Conservation (phyloP, 768 basidiomycete genomes). For the Tricholoma saponaceum region DNA sequence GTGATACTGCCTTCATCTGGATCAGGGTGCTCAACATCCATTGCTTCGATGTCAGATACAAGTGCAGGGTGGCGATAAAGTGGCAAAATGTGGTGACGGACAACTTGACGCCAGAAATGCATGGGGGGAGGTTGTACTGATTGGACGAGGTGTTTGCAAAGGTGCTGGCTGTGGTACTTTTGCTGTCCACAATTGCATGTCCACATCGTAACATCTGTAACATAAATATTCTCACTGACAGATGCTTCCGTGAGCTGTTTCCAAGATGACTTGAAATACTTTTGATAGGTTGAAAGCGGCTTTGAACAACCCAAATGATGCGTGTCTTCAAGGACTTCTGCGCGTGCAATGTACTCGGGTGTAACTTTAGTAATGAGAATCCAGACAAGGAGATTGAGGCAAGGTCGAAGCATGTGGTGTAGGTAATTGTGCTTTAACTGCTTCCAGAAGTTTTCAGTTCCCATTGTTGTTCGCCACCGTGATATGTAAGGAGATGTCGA, state of each 20-base stretch:
- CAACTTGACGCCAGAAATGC: conserved; percentile 16
- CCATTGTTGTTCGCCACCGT: conserved; percentile 13
- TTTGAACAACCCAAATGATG: conserved; percentile 17
- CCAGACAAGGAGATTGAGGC: conserved; percentile 27
- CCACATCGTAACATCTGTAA: too few species aligned
- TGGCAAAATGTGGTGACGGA: conserved; percentile 15
- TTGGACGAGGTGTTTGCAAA: conserved; percentile 32
- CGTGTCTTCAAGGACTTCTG: conserved; percentile 8
- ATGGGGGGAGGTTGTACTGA: conserved; percentile 12
- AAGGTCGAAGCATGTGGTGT: conserved; percentile 19
- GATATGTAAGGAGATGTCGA: conserved; percentile 20
- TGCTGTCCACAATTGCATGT: conserved; percentile 3
- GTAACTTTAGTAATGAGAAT: conserved; percentile 23
- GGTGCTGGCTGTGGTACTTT: conserved; percentile 21
- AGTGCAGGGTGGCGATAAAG: conserved; percentile 19
- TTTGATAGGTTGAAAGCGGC: conserved; percentile 18
- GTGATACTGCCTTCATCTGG: too few species aligned
- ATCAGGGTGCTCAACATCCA: too few species aligned
- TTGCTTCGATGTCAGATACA: neutral
- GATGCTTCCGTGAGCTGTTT: too few species aligned
- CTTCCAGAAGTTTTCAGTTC: conserved; percentile 25
- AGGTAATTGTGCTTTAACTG: conserved; percentile 27
- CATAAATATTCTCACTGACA: too few species aligned
- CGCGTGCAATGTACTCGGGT: conserved; percentile 17
- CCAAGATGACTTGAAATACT: conserved; percentile 8